phyloP scores from a whole-genome alignment of 768 basidiomycete genomes.

The Lactifluus pinguis region DNA sequence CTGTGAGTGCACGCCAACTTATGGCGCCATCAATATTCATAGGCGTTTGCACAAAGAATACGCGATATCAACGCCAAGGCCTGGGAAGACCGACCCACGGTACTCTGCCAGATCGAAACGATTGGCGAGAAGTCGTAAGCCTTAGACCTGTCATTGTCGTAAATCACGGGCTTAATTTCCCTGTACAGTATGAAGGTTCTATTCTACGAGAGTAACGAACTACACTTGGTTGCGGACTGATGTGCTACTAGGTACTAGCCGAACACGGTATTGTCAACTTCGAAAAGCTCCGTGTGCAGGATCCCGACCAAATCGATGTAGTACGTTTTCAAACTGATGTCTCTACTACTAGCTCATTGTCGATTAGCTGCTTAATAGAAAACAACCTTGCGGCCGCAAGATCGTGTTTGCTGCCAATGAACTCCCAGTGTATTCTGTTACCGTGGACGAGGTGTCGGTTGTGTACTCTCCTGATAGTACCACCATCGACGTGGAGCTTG shows the following conservation, averaged over 20 bases:
- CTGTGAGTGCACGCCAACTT: constrained; percentile 37
- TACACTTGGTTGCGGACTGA: not conserved
- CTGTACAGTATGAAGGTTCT: constrained; percentile 19
- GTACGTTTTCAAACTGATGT: constrained; percentile 29
- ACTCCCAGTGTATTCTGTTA: constrained; percentile 56
- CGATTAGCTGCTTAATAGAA: constrained; percentile 16
- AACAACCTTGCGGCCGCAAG: constrained; percentile 40
- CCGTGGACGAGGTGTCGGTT: constrained; percentile 40
- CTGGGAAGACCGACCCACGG: constrained; percentile 84
- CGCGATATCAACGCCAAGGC: constrained; percentile 76
- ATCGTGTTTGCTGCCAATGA: constrained; percentile 51
- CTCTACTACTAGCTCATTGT: not conserved
- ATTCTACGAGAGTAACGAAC: constrained; percentile 20
- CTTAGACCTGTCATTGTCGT: not conserved
- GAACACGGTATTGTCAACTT: constrained; percentile 63
- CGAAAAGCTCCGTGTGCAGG: constrained; percentile 43
- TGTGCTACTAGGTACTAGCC: constrained; percentile 50
- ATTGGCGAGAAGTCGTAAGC: constrained; percentile 88
- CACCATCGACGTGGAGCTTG: constrained; percentile 49
- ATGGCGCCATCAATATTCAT: not conserved
- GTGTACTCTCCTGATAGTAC: constrained; percentile 34
- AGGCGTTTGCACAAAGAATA: constrained; percentile 34
- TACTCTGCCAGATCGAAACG: constrained; percentile 81
- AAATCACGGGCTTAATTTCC: not conserved
- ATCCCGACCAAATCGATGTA: constrained; percentile 53